Evolutionary conservation across 2,329 filamentous ascomycete genomes (phyloP), one percentile per base, ranked within the genome.

Genomic region (Trichoderma lentiforme): DNA sequence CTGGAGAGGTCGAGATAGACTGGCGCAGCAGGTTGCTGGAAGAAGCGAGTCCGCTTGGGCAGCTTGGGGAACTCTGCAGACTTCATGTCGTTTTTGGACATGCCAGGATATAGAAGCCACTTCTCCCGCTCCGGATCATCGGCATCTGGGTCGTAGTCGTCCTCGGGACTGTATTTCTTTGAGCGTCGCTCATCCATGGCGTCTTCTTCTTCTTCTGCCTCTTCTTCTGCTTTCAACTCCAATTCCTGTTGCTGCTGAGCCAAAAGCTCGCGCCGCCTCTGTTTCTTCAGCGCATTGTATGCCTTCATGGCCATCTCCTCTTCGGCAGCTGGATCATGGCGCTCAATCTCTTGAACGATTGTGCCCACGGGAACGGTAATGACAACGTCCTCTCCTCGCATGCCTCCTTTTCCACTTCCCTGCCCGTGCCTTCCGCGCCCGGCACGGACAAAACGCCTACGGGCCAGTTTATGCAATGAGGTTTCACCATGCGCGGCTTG

Each of bases 341-440:
- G 87, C 75, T 90, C 89, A 4, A 98, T 83, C 82, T 99, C 96
- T 36, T 93, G 88, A 3, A 99, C 87, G 3, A 99, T 90, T 0
- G 96, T 99, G 4, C 96, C 96, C 6, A 98, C 92, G 0, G 96
- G 96, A 0, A 99, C 96, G 36, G 93, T 92, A 73, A 99, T 90
- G 77, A 98, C 84, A 6, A 98, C 82, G 80, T 99, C 96, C 15
- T 95, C 91, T 64, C 96, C 96, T 74, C 94, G 88, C 76, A 91
- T 90, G 4, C 96, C 96, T 69, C 91, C 89, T 75, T 88, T 88
- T 69, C 88, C 87, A 75, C 90, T 93, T 43, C 93, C 93, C 78
- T 93, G 90, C 0, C 93, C 93, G 77, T 93, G 91, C 79, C 87
- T 92, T n/a, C 93, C 93, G 75, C 90, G 85, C 1, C 90, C 91